phyloP scores from a whole-genome alignment of 352 stramenopile species.

The Phytopythium sindhum region DNA sequence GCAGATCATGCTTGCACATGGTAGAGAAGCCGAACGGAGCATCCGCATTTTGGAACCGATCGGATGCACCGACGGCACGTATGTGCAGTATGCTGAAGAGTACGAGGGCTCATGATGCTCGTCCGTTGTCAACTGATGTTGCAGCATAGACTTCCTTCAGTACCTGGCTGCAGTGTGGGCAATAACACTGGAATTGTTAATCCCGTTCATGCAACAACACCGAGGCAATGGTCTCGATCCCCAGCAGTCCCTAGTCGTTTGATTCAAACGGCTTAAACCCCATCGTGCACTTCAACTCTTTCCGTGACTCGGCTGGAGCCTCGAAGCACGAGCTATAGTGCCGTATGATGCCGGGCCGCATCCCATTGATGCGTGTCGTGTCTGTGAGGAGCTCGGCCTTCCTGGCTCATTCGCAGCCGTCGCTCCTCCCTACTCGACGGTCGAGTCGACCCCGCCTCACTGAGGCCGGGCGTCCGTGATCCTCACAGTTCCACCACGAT shows the following conservation, averaged over 20 bases:
- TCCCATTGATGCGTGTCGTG: neutral
- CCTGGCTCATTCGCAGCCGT: neutral
- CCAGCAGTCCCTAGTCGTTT: too few species aligned
- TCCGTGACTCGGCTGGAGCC: neutral
- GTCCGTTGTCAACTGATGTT: neutral
- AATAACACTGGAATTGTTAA: too few species aligned
- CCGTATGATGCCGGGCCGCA: neutral
- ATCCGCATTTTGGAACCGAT: neutral
- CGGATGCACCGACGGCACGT: neutral
- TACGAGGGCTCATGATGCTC: neutral
- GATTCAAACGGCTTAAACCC: too few species aligned
- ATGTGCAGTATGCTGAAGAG: neutral
- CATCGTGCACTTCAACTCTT: too few species aligned
- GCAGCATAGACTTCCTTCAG: neutral
- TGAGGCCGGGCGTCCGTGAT: neutral
- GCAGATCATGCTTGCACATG: conserved; percentile 3
- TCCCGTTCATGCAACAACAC: too few species aligned
- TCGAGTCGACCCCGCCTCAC: neutral
- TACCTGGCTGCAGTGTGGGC: too few species aligned
- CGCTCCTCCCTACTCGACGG: neutral
- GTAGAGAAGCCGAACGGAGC: neutral
- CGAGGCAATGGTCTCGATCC: neutral
- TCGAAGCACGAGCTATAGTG: neutral
- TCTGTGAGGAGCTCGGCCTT: neutral
- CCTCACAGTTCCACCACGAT: too few species aligned